phyloP scores from a whole-genome alignment of 306 rosid species.

The Fragaria iinumae region DNA sequence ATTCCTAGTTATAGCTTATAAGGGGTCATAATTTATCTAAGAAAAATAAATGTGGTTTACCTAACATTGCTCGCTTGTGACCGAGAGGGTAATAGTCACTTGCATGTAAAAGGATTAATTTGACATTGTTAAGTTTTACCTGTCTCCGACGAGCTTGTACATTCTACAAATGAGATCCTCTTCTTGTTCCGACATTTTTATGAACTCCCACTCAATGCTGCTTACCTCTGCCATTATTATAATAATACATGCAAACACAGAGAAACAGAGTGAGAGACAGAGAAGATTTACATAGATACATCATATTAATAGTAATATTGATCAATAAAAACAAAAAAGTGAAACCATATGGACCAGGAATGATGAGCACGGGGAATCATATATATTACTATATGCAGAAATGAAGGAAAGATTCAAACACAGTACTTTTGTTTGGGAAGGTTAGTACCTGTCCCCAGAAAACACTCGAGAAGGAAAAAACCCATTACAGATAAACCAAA shows the following conservation, averaged over 20 bases:
- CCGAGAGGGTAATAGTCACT: neutral
- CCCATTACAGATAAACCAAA: neutral
- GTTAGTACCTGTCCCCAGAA: neutral
- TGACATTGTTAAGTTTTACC: conserved; percentile 25
- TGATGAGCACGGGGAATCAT: neutral
- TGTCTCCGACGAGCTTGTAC: conserved; percentile 57
- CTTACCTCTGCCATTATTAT: conserved; percentile 46
- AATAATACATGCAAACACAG: neutral
- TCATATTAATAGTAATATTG: neutral
- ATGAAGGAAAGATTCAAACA: neutral
- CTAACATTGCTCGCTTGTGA: too few relatives aligned
- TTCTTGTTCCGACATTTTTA: conserved; percentile 53
- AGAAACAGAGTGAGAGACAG: neutral
- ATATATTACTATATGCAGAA: neutral
- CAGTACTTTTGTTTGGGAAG: neutral
- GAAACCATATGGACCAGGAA: conserved; percentile 1
- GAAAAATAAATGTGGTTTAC: neutral
- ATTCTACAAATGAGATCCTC: conserved; percentile 59
- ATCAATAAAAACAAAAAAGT: neutral
- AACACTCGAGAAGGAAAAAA: neutral
- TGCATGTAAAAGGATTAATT: neutral
- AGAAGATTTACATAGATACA: neutral
- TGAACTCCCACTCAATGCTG: conserved; percentile 58
- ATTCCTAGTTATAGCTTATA: neutral
- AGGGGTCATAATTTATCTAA: neutral